Conservation (phyloP, 2,329 filamentous ascomycete genomes). For the Cercospora brassicicola region DNA sequence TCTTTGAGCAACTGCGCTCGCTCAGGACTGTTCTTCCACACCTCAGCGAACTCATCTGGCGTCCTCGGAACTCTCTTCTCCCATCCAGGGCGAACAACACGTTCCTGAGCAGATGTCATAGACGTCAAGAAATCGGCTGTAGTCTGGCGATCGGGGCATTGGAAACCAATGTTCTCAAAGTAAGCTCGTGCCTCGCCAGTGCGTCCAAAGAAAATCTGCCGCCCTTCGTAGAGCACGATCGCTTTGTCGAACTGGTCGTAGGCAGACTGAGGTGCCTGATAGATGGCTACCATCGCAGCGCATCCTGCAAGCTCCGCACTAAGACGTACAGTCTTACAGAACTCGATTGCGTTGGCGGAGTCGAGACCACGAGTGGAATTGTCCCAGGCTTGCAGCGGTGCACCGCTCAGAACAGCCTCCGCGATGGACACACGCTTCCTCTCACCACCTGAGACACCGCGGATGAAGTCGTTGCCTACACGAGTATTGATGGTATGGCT, state of each 20-base stretch:
- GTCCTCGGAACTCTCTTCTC: conserved; percentile 51
- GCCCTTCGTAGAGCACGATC: conserved; percentile 65
- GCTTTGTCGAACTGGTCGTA: conserved; percentile 72
- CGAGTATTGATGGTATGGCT: conserved; percentile 70
- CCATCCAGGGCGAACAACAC: conserved; percentile 47
- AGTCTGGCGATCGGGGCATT: conserved; percentile 69
- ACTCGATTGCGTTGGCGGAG: conserved; percentile 73
- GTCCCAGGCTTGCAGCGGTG: conserved; percentile 69
- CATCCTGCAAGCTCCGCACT: conserved; percentile 66
- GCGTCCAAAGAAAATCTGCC: conserved; percentile 70
- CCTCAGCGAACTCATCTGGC: conserved; percentile 51
- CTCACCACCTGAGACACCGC: conserved; percentile 74
- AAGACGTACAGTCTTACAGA: conserved; percentile 68
- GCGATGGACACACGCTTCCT: conserved; percentile 78
- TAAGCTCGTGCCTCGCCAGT: conserved; percentile 64
- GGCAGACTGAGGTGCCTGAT: conserved; percentile 68
- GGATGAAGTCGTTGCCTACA: conserved; percentile 73
- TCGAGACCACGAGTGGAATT: conserved; percentile 74
- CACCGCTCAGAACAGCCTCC: conserved; percentile 68
- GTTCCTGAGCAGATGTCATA: conserved; percentile 59
- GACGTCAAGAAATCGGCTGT: conserved; percentile 77
- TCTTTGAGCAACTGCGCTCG: conserved; percentile 47
- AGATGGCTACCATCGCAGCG: conserved; percentile 71
- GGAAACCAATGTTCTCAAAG: conserved; percentile 70
- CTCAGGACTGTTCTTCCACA: conserved; percentile 57